These are phyloP conservation scores for Nothopassalora personata DNA, from an alignment of 2,329 filamentous ascomycete species.

Conservation along the genomic window DNA sequence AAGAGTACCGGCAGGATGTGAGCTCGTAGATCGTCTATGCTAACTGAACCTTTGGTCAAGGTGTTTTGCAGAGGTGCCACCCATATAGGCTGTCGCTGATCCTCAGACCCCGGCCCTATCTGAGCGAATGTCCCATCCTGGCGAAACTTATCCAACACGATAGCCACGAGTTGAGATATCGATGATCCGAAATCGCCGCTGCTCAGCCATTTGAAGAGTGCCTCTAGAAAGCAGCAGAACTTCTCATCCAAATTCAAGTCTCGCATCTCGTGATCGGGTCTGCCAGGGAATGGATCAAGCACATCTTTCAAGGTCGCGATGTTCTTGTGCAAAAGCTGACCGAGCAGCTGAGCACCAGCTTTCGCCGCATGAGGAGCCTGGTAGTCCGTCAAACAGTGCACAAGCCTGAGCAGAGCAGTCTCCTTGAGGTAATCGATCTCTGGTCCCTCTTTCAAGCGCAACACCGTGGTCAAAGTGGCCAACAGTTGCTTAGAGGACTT, in stretches of 20 bases:
- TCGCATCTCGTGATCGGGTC: background rate
- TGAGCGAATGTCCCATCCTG: slow-evolving; percentile 5
- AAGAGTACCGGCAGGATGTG: slow-evolving; percentile 47
- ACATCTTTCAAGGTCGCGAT: slow-evolving; percentile 11
- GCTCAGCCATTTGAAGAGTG: slow-evolving; percentile 31
- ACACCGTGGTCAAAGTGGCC: slow-evolving; percentile 34
- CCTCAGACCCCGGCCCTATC: background rate
- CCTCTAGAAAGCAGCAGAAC: slow-evolving; percentile 3
- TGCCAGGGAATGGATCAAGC: background rate
- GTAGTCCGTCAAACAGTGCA: slow-evolving; percentile 15
- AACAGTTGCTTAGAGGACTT: slow-evolving; percentile 47
- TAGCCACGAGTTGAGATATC: slow-evolving; percentile 26
- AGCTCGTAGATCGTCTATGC: slow-evolving; percentile 36
- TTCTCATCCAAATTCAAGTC: background rate
- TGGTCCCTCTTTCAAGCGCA: slow-evolving; percentile 26
- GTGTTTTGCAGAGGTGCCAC: slow-evolving; percentile 18
- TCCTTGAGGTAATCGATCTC: slow-evolving; percentile 1
- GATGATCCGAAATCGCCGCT: slow-evolving; percentile 32
- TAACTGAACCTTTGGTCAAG: slow-evolving; percentile 4
- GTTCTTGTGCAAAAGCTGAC: slow-evolving; percentile 16
- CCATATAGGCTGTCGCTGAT: slow-evolving; percentile 16
- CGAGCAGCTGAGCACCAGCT: slow-evolving; percentile 18
- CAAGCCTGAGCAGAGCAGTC: slow-evolving; percentile 24
- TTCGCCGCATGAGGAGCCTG: slow-evolving; percentile 14
- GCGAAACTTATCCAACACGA: slow-evolving; percentile 30